A percentile compares a stretch with the other conserved stretches of the same genome.
These are phyloP conservation scores for Buxus sempervirens DNA, from an alignment of 164 flowering plant genomes.

Conservation along the genomic window DNA sequence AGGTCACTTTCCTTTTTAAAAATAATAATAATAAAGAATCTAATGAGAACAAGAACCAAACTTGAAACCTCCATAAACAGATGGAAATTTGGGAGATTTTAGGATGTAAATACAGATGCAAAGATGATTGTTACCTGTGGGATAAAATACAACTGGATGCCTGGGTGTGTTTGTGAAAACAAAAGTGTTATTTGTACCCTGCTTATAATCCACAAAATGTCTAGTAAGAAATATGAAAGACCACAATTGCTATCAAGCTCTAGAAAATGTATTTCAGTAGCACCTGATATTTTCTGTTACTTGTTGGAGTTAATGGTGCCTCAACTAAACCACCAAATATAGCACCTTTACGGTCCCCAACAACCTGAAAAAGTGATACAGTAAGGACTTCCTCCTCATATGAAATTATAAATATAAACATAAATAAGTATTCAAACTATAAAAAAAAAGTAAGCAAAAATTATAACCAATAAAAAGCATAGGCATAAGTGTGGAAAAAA, in stretches of 20 bases:
- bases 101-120: background rate
- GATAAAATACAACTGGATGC: conserved; percentile 57
- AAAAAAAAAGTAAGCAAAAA: too few species aligned
- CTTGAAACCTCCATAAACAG: too few species aligned
- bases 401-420: background rate
- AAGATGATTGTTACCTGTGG: conserved; percentile 67
- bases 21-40: too few species aligned
- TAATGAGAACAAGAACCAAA: too few species aligned
- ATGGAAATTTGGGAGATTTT: background rate
- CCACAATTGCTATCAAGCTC: background rate
- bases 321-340: conserved; percentile 95
- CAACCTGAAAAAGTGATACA: conserved; percentile 62
- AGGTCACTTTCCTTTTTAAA: too few species aligned
- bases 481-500: too few species aligned
- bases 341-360: conserved; percentile 86
- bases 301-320: conserved; percentile 75
- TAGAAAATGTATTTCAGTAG: conserved; percentile 1
- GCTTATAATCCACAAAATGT: conserved; percentile 22
- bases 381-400: background rate
- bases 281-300: conserved; percentile 83
- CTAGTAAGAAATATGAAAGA: conserved; percentile 12
- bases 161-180: conserved; percentile 73
- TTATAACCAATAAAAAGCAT: too few species aligned
- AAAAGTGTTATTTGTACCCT: conserved; percentile 82
- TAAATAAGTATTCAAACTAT: too few species aligned